Evolutionary conservation across 2,329 filamentous ascomycete species (phyloP), one percentile per base, ranked within the genome.

Genomic region (Claviceps capensis): DNA sequence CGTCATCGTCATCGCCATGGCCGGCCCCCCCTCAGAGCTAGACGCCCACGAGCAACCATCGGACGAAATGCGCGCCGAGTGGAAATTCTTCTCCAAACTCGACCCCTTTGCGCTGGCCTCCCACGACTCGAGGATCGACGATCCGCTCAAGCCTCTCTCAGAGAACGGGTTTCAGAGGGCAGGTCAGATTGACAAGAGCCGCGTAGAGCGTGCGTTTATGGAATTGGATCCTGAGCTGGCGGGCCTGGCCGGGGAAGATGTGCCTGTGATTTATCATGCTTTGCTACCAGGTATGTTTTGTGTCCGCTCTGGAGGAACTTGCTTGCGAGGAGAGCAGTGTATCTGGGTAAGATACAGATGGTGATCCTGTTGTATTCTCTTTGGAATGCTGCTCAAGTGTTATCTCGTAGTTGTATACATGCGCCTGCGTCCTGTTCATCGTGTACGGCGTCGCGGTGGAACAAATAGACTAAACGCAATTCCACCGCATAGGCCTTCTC

Each of bases 21-120:
- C 44, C 26, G 48, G 55, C 43, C 58, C 55, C n/a, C 60, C 63
- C 45, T 53, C 57, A 7, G 71, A 74, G 19, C 71, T 90, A 2
- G 85, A 95, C 67, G 83, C 89, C 30, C 81, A 91, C 64, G 81
- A 88, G 65, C 82, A 83, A 59, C 87, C 89, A 1, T 86, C 89
- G 3, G 79, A 82, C 13, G 67, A 73, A 48, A 73, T 96, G 58
- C 81, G 83, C 55, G 70, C 76, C 46, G 70, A 81, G 51, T 96
- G 88, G 78, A 95, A 95, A 66, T 70, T 70, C 43, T 88, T 84
- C 59, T 81, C 84, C 23, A 83, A 78, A 56, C 73, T 79, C 40
- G 76, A 81, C 0, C 66, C 74, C 3, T 60, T 67, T 7, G 71
- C 72, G 1, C 65, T 86, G n/a, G 60, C 72, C 7, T 58, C 72